Conservation (phyloP, 352 stramenopile species). For the Bremia lactucae region DNA sequence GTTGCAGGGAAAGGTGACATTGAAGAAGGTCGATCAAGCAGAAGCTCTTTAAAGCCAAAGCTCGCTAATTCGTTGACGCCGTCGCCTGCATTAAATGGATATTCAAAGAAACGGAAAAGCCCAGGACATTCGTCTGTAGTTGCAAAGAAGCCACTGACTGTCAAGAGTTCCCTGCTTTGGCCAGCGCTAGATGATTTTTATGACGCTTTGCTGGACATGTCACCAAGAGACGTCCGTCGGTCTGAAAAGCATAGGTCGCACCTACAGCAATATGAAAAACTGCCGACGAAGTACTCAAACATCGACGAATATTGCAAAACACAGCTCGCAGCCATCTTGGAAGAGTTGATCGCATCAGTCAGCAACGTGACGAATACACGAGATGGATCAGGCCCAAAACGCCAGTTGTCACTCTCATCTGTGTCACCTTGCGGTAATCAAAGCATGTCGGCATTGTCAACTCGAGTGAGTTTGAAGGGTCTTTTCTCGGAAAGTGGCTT, state of each 20-base stretch:
- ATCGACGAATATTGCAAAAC: slow-evolving; percentile 45
- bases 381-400: slow-evolving; percentile 17
- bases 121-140: neutral
- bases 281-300: slow-evolving; percentile 34
- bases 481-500: slow-evolving; percentile 72
- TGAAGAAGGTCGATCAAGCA: too few species aligned
- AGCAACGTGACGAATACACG: slow-evolving; percentile 28
- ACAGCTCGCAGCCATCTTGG: slow-evolving; percentile 56
- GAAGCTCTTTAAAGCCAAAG: too few species aligned
- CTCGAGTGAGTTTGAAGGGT: slow-evolving; percentile 30
- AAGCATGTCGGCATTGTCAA: slow-evolving; percentile 10
- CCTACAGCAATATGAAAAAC: slow-evolving; percentile 26
- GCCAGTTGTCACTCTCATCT: slow-evolving; percentile 31
- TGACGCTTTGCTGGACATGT: slow-evolving; percentile 57
- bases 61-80: neutral
- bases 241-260: slow-evolving; percentile 15
- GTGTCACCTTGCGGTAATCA: slow-evolving; percentile 43
- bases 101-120: slow-evolving; percentile 17
- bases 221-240: slow-evolving; percentile 30
- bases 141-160: slow-evolving; percentile 12
- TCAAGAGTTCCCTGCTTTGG: slow-evolving; percentile 58
- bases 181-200: slow-evolving; percentile 68
- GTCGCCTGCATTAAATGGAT: slow-evolving; percentile 1
- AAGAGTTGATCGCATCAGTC: slow-evolving; percentile 53
- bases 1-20: neutral